Percentiles rank a stretch among this genome's conserved stretches.
Conservation (phyloP, 2,329 filamentous ascomycete species). For the Aspergillus arachidicola region DNA sequence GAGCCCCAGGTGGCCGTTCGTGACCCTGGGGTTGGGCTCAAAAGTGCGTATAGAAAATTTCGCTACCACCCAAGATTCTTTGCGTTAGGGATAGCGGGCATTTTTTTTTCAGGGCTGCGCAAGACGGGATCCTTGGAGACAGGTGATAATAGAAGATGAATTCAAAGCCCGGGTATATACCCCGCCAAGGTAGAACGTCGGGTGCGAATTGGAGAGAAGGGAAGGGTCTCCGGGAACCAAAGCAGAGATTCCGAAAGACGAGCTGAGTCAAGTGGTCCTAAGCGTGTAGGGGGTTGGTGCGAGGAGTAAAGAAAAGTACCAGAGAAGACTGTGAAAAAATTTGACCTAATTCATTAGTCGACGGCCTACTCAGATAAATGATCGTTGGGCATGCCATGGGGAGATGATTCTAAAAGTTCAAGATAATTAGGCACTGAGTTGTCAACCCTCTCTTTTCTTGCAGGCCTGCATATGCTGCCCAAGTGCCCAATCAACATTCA, state of each 20-base stretch:
- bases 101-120: background rate
- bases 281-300: background rate
- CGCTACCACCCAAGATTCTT: background rate
- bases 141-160: background rate
- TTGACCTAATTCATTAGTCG: constrained; percentile 1
- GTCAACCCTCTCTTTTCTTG: constrained; percentile 8
- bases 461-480: constrained; percentile 20
- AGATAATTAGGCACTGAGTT: constrained; percentile 13
- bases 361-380: constrained; percentile 14
- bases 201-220: background rate
- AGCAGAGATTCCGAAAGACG: background rate
- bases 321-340: constrained; percentile 6
- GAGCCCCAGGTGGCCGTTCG: background rate
- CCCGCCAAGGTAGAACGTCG: background rate
- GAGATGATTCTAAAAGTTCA: background rate
- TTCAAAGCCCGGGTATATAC: background rate
- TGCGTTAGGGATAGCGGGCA: background rate
- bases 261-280: constrained; percentile 20
- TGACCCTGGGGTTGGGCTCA: background rate
- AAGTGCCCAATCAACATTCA: constrained; percentile 25
- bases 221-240: background rate
- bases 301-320: constrained; percentile 4
- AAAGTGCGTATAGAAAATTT: background rate
- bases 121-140: background rate
- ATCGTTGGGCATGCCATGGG: constrained; percentile 12